These are phyloP conservation scores for Cladophialophora bantiana DNA, from an alignment of 2,329 filamentous ascomycete species.

Conservation along the genomic window DNA sequence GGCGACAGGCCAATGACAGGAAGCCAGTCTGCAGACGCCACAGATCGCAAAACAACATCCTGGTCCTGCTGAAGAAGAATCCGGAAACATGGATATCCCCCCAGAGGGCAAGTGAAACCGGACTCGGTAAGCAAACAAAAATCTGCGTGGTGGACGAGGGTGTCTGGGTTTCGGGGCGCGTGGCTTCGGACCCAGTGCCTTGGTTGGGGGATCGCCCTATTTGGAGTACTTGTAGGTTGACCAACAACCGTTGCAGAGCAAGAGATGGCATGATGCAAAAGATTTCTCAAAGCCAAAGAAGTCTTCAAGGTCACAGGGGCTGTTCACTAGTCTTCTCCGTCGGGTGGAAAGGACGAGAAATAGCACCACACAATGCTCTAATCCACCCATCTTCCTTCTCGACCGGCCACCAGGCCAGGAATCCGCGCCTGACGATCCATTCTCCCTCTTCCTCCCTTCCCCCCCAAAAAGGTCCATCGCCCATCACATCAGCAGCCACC, in stretches of 20 bases:
- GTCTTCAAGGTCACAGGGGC: neutral
- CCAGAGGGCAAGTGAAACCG: neutral
- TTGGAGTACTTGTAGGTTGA: neutral
- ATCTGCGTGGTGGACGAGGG: neutral
- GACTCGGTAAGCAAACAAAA: neutral
- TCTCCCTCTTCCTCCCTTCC: neutral
- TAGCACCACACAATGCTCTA: neutral
- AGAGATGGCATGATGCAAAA: neutral
- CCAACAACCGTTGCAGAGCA: neutral
- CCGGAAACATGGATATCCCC: neutral
- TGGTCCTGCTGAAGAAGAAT: neutral
- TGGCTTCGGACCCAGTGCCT: neutral
- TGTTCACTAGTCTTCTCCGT: conserved; percentile 1
- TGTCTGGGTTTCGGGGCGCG: neutral
- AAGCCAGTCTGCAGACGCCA: neutral
- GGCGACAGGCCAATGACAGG: neutral
- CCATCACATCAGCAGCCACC: neutral
- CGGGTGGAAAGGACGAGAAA: neutral
- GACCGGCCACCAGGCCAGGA: neutral
- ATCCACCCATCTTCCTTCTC: neutral
- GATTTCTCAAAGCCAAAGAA: neutral
- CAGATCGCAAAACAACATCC: neutral
- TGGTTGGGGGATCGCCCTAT: neutral
- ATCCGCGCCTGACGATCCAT: conserved; percentile 3
- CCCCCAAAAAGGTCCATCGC: neutral